These are phyloP conservation scores for Angomonas desouzai DNA, from an alignment of 208 protist species.

Conservation along the genomic window DNA sequence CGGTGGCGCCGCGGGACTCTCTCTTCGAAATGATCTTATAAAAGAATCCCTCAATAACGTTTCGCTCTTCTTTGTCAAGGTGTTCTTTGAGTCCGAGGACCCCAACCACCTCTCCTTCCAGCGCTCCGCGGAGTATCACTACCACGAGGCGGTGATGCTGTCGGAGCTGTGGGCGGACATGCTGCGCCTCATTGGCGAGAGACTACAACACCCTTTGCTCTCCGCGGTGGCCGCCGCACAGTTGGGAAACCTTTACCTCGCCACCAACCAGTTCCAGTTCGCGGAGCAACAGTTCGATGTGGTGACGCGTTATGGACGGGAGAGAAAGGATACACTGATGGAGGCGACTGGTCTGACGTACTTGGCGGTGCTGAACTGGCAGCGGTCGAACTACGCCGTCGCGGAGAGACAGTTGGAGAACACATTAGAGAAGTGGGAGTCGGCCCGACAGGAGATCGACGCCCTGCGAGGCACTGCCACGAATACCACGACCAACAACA, in stretches of 20 bases:
- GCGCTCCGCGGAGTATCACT: conserved; percentile 61
- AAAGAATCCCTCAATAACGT: conserved; percentile 58
- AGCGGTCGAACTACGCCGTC: conserved; percentile 68
- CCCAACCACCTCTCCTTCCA: conserved; percentile 45
- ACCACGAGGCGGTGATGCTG: conserved; percentile 84
- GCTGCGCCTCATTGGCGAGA: conserved; percentile 41
- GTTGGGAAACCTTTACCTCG: conserved; percentile 83
- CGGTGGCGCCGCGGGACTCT: conserved; percentile 33
- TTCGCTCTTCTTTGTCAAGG: conserved; percentile 54
- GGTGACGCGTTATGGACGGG: conserved; percentile 31
- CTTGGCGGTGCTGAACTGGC: conserved; percentile 67
- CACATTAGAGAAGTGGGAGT: conserved; percentile 55
- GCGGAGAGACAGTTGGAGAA: conserved; percentile 60
- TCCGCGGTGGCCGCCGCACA: conserved; percentile 55
- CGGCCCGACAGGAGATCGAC: conserved; percentile 14
- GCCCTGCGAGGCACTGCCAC: background rate
- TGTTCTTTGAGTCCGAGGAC: conserved; percentile 52
- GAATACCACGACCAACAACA: no score
- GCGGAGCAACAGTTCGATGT: conserved; percentile 67
- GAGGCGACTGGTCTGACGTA: conserved; percentile 68
- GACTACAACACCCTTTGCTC: conserved; percentile 56
- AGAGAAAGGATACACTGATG: conserved; percentile 37
- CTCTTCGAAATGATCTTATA: conserved; percentile 38
- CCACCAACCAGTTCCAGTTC: conserved; percentile 67
- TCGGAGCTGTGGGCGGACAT: conserved; percentile 79